Base-by-base conservation (phyloP, 192 early-diverging fungal species). In the Backusella tarrabulga region DNA sequence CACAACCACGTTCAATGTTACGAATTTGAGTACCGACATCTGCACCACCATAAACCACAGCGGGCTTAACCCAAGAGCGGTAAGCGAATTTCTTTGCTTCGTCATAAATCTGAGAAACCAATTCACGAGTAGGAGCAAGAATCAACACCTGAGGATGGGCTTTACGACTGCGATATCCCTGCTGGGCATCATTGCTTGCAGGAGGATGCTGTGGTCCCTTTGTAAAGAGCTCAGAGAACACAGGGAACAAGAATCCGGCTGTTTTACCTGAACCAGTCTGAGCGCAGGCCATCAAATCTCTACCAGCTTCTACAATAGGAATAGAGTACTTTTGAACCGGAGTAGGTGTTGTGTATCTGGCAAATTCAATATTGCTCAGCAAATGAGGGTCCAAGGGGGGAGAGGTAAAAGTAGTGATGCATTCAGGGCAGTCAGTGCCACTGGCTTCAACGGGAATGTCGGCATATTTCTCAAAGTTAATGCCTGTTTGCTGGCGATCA, bases 391-490 rank as follows among this genome's bases (percentile, higher is more conserved):
- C 96, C 77, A 99, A 84, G 42, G 88, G 88, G 69, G 88, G 88
- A 60, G 77, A 82, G 35, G 87, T 88, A 76, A 90, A 90, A 75
- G 77, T 80, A 50, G 80, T 81, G 34, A 95, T 89, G 6, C 90
- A 85, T 76, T 90, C 86, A 21, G 93, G 93, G 35, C 88, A 86
- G 52, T 91, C 83, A 41, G 87, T 85, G 34, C 93, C 93, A 14
- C 91, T 91, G 26, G 94, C 95, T 78, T 98, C 96, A 74, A 97
- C 97, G 14, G 97, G 97, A 56, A 99, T 99, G 85, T 99, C 95
- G 76, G 97, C 96, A 87, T 99, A 99, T 84, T 97, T 97, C 74
- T 96, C 95, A 91, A 99, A 99, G 91, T 99, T 98, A 81, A 99
- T 99, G 73, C 97, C 97, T 71, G 94, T 95, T 77, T 90, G 88